phyloP scores from a whole-genome alignment of 192 early-diverging fungal genomes.

The Bifiguratus adelaidae region DNA sequence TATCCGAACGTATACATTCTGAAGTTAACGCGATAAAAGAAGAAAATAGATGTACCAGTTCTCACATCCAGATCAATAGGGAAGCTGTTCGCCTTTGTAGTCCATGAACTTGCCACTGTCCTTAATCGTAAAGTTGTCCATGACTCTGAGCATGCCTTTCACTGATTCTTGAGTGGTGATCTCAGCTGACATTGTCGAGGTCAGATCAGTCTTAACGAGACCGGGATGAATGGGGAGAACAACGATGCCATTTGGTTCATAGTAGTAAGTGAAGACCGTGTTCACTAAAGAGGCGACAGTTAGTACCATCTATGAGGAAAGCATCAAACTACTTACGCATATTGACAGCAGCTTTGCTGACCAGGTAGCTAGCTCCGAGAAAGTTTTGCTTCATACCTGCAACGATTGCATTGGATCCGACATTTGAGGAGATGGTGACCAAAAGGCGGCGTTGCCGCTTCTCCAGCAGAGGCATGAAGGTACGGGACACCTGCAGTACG shows the following conservation, averaged over 20 bases:
- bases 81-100: not conserved
- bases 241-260: too few relatives aligned
- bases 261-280: too few relatives aligned
- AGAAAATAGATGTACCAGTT: too few relatives aligned
- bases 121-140: not conserved
- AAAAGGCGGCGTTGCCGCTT: slow-evolving; percentile 7
- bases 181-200: slow-evolving; percentile 8
- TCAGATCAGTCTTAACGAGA: slow-evolving; percentile 1
- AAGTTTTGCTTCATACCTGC: too few relatives aligned
- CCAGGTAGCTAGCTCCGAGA: slow-evolving; percentile 3
- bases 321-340: slow-evolving; percentile 8
- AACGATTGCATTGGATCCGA: too few relatives aligned
- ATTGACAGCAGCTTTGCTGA: slow-evolving; percentile 13
- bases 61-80: too few relatives aligned
- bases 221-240: not conserved
- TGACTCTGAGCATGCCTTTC: slow-evolving; percentile 1
- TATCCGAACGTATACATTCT: too few relatives aligned
- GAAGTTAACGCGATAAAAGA: too few relatives aligned
- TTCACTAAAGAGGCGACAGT: too few relatives aligned
- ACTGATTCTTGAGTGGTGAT: slow-evolving; percentile 5
- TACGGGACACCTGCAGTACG: too few relatives aligned
- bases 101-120: slow-evolving; percentile 6
- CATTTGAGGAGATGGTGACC: slow-evolving; percentile 15
- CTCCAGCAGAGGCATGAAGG: slow-evolving; percentile 5
- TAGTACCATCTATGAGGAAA: too few relatives aligned